These are phyloP conservation scores for Zasmidium citrigriseum DNA, from an alignment of 2,329 filamentous ascomycete genomes.

Conservation along the genomic window DNA sequence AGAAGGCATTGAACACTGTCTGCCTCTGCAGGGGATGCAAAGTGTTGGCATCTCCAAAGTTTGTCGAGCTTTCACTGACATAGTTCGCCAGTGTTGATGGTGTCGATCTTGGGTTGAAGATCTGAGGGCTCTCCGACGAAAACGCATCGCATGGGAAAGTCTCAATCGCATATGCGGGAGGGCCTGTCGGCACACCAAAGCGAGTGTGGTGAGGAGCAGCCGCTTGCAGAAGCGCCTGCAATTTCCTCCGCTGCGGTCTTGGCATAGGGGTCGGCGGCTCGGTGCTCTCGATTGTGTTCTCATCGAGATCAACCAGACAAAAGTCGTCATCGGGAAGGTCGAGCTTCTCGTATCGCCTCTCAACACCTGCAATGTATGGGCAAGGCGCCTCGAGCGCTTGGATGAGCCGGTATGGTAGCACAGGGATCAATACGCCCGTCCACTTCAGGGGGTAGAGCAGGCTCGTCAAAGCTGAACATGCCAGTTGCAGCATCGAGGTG, in stretches of 20 bases:
- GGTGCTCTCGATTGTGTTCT: constrained; percentile 85
- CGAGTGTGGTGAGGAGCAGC: constrained; percentile 87
- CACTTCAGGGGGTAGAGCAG: constrained; percentile 89
- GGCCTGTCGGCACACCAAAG: constrained; percentile 82
- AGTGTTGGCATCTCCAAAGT: constrained; percentile 67
- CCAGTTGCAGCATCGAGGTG: constrained; percentile 92
- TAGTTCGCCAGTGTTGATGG: constrained; percentile 78
- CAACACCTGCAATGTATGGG: constrained; percentile 95
- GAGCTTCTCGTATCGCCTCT: constrained; percentile 83
- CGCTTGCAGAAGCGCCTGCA: constrained; percentile 82
- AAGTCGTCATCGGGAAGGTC: constrained; percentile 93
- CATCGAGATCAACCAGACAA: constrained; percentile 89
- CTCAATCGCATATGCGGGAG: constrained; percentile 89
- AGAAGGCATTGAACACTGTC: constrained; percentile 88
- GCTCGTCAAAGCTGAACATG: constrained; percentile 81
- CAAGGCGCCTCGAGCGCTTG: constrained; percentile 93
- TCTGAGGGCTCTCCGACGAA: constrained; percentile 77
- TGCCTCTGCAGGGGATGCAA: constrained; percentile 55
- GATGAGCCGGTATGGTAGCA: constrained; percentile 82
- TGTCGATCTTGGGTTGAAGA: constrained; percentile 73
- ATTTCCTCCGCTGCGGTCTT: constrained; percentile 84
- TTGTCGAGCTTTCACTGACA: constrained; percentile 84
- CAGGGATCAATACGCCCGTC: constrained; percentile 91
- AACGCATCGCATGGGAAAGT: constrained; percentile 89
- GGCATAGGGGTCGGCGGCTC: constrained; percentile 76